Base-by-base conservation (phyloP, 352 stramenopile genomes). In the Phytopythium kandeliae region DNA sequence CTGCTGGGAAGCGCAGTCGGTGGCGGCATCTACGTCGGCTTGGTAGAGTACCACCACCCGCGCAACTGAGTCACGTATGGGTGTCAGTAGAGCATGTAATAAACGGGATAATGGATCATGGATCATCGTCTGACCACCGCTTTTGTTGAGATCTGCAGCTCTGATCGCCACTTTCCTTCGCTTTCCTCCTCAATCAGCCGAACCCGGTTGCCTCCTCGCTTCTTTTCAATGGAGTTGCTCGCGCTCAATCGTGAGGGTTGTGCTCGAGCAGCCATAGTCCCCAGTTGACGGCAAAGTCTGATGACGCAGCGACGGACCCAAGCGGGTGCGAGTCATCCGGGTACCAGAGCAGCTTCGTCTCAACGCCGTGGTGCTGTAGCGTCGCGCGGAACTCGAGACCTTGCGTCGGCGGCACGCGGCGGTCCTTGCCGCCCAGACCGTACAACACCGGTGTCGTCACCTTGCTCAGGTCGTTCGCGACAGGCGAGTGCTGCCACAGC, bases 331-430 rank as follows among this genome's bases (percentile, higher is more conserved):
- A 82, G 65, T 90, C 78, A 4, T 92, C 71, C 2, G 78, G 82
- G 49, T 90, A 90, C 77, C 72, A 92, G 1, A 88, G 58, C 40
- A 78, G 63, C 28, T 75, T 65, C 17, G 73, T 89, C 37, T 69
- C 57, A 10, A 84, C 65, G 15, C 73, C 71, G 30, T 81, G 67
- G 24, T 62, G 66, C 9, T 60, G 28, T 48, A 99, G 74, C 31
- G 85, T 78, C 55, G 97, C 85, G 62, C 92, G 97, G 48, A 90
- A 96, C 63, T 98, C 92, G 22, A 98, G 64, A 5, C 92, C 93
- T 69, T 98, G 90, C 1, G 66, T 96, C 8, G 80, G 80, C 22
- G 89, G 89, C 42, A 98, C 93, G 44, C 94, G 81, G 24, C 81
- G 78, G 55, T 99, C 96, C 54, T 93, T 90, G 49, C 79, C 82